Conservation (phyloP, 2,329 filamentous ascomycete genomes). For the Beauveria pseudobassiana region DNA sequence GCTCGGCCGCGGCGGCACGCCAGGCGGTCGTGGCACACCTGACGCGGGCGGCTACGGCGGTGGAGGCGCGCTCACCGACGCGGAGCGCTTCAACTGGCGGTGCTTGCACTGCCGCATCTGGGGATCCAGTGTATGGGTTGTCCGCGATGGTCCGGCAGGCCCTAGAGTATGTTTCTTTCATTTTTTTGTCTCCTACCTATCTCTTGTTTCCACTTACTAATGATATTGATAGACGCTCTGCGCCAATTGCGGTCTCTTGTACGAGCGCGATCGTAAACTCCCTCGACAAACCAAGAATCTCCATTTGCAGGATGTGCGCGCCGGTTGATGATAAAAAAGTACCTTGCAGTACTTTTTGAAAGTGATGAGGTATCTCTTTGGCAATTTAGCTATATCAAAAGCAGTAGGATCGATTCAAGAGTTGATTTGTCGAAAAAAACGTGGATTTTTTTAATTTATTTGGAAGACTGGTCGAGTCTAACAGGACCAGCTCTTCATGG, state of each 20-base stretch:
- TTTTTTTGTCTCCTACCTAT: not conserved
- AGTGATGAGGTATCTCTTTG: not conserved
- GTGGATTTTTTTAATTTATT: conserved; percentile 12
- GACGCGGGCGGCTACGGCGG: conserved; percentile 70
- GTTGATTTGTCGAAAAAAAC: not conserved
- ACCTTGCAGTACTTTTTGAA: not conserved
- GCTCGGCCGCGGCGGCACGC: conserved; percentile 54
- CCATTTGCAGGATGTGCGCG: conserved; percentile 27
- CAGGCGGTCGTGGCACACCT: conserved; percentile 69
- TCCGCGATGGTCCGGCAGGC: conserved; percentile 81
- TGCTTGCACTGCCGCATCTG: conserved; percentile 83
- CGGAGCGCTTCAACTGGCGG: conserved; percentile 76
- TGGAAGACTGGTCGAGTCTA: conserved; percentile 11
- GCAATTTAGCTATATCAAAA: not conserved
- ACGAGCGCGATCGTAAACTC: conserved; percentile 77
- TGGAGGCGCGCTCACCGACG: conserved; percentile 61
- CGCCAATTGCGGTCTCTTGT: conserved; percentile 85
- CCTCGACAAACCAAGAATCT: conserved; percentile 45
- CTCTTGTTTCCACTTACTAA: conserved; percentile 15
- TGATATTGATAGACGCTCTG: conserved; percentile 62
- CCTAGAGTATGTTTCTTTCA: conserved; percentile 56
- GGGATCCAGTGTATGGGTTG: conserved; percentile 89
- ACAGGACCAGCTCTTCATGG: conserved; percentile 10
- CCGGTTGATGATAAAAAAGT: conserved; percentile 20
- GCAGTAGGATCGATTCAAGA: not conserved